A percentile compares a stretch with the other conserved stretches of the same genome.
These are phyloP conservation scores for Cyathus striatus DNA, from an alignment of 768 basidiomycete genomes.

Conservation along the genomic window DNA sequence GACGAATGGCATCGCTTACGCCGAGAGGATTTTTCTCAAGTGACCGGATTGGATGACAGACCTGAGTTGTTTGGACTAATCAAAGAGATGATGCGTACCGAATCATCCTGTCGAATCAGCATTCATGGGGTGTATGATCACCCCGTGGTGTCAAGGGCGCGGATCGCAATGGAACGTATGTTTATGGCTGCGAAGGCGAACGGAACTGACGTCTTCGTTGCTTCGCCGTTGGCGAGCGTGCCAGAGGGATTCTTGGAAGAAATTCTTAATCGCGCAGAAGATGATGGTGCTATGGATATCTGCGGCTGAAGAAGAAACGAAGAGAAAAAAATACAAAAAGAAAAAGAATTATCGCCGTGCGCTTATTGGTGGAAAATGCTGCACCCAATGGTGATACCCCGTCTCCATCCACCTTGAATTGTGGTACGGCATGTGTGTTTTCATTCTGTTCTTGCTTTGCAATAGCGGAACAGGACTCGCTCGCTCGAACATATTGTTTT, in stretches of 20 bases:
- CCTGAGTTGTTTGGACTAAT: slow-evolving; percentile 65
- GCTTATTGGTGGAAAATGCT: too few species aligned
- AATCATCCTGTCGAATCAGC: slow-evolving; percentile 54
- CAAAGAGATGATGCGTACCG: slow-evolving; percentile 71
- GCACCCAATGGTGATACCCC: too few species aligned
- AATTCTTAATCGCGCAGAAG: slow-evolving; percentile 35
- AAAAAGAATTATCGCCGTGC: too few species aligned
- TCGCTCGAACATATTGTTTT: slow-evolving; percentile 1
- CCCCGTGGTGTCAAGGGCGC: slow-evolving; percentile 58
- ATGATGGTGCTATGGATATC: slow-evolving; percentile 31
- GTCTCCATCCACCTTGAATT: too few species aligned
- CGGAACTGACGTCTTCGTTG: slow-evolving; percentile 41
- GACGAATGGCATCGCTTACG: slow-evolving; percentile 92
- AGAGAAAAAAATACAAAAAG: too few species aligned
- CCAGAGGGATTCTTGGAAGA: slow-evolving; percentile 59
- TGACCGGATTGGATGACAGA: slow-evolving; percentile 58
- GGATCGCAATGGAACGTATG: slow-evolving; percentile 56
- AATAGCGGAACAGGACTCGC: too few species aligned
- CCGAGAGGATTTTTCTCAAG: slow-evolving; percentile 85
- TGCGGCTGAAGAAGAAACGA: too few species aligned
- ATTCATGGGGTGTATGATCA: slow-evolving; percentile 56
- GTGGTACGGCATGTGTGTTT: too few species aligned
- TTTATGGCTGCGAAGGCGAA: slow-evolving; percentile 26
- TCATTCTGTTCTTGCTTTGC: too few species aligned
- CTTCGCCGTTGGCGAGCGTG: slow-evolving; percentile 59